These are phyloP conservation scores for Penicillium palitans DNA, from an alignment of 2,329 filamentous ascomycete genomes.

Conservation along the genomic window DNA sequence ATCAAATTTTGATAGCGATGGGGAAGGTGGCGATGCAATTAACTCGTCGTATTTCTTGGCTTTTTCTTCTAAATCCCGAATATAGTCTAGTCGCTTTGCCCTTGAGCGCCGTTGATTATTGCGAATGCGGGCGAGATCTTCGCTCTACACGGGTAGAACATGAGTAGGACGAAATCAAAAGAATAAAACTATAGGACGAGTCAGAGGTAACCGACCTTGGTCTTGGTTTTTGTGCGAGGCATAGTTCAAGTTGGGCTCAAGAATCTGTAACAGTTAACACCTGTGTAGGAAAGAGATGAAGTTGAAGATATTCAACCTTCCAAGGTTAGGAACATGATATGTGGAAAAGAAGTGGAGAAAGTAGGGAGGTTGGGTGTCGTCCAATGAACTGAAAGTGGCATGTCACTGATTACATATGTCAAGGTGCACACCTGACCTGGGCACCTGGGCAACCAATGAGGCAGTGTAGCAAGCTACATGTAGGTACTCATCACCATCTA, in stretches of 20 bases:
- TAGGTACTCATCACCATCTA: no score
- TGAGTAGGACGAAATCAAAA: neutral
- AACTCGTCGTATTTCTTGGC: slow-evolving; percentile 8
- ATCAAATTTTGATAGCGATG: slow-evolving; percentile 1
- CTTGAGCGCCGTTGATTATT: slow-evolving; percentile 4
- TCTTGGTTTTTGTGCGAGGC: slow-evolving; percentile 10
- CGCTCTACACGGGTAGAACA: neutral
- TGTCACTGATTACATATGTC: slow-evolving; percentile 1
- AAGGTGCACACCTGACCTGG: no score
- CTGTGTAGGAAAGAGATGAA: no score
- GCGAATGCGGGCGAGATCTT: slow-evolving; percentile 13
- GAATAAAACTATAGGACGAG: no score
- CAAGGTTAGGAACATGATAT: no score
- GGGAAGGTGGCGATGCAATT: neutral
- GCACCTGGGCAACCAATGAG: no score
- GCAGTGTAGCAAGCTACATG: no score
- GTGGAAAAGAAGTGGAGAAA: neutral
- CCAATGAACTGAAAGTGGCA: slow-evolving; percentile 4
- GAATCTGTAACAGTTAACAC: no score
- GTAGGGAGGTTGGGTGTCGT: neutral
- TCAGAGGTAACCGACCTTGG: neutral
- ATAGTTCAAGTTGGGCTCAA: neutral
- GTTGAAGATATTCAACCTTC: no score
- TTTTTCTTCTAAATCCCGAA: slow-evolving; percentile 16
- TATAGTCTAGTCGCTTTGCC: slow-evolving; percentile 9